Conservation (phyloP, 129 eudicot species). For the Flaveria ramosissima region DNA sequence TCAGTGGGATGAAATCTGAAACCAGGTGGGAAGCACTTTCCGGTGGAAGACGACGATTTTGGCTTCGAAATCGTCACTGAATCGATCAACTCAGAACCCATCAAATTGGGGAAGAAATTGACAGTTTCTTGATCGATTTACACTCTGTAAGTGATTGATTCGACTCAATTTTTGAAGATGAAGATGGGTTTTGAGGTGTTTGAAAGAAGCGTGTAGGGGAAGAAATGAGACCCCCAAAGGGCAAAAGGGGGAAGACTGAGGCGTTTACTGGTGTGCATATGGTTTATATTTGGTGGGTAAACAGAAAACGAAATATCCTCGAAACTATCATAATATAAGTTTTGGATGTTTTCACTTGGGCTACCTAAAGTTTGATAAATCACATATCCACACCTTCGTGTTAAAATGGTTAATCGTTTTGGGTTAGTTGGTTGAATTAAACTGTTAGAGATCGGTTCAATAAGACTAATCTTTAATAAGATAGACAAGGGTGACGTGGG, state of each 20-base stretch:
- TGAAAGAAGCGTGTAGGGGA: constrained; percentile 32
- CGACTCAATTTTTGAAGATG: background rate
- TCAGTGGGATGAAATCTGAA: constrained; percentile 86
- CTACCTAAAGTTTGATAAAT: too few species aligned
- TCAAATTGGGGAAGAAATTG: constrained; percentile 15
- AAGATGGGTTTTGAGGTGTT: constrained; percentile 10
- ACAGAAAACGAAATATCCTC: constrained; percentile 15
- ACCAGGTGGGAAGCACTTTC: constrained; percentile 61
- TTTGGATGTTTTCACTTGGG: too few species aligned
- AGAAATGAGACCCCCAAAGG: constrained; percentile 28
- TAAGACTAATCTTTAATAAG: too few species aligned
- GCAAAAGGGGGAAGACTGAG: constrained; percentile 11
- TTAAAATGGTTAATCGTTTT: too few species aligned
- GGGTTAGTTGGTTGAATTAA: too few species aligned
- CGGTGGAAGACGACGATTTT: constrained; percentile 28
- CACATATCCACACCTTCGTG: too few species aligned
- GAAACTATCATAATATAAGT: constrained; percentile 5
- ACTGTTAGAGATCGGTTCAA: too few species aligned
- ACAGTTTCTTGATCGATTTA: constrained; percentile 6
- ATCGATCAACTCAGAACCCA: constrained; percentile 39
- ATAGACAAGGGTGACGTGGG: too few species aligned
- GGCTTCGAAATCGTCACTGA: constrained; percentile 25
- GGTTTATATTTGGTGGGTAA: constrained; percentile 11
- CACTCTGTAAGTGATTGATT: background rate
- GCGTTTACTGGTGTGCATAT: too few species aligned